Evolutionary conservation across 1,139 yeast species (phyloP), one percentile per base, ranked within the genome.

Genomic region (Nadsonia commutata): DNA sequence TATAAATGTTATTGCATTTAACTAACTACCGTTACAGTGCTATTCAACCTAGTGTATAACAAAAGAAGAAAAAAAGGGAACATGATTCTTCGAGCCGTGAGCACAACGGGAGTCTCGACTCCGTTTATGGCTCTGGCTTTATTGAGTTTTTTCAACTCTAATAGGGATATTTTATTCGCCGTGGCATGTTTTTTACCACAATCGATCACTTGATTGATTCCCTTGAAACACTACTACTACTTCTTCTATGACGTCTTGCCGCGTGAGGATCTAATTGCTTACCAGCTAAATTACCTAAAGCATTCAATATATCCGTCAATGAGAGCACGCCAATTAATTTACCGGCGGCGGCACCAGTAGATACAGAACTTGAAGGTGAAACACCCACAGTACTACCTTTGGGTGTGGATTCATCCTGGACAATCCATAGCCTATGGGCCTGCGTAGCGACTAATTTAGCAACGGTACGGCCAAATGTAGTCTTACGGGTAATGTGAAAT

Each of bases 401-500:
- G n/a, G 43, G 43, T 2, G 43, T 31, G 36, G 41, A 36, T 13
- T 42, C 44, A 20, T 78, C 76, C 54, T 82, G 88, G 19, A 85
- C 95, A 46, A 88, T 79, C 96, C 96, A 88, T 52, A 88, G 67
- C 59, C 97, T 73, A 64, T 90, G 98, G 13, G 95, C 76, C 60
- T 80, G 80, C 3, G 98, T 90, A 9, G 97, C 97, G 21, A 90
- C 96, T 53, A 90, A 70, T 62, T 90, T 90, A 40, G 97, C 97
- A 55, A 90, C 73, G 9, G 93, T 86, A 59, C 95, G 74, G 21
- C 88, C 94, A 42, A 90, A 71, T 0, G 93, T 79, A 13, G 93
- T 77, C 40, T 73, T 72, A 48, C 76, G 74, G 51, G 82, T 80
- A 27, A 88, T 95, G 60, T 88, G 95, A 72, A 90, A 90, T 41